Conservation (phyloP, 2,329 filamentous ascomycete genomes). For the Arthrobotrys sinensis region DNA sequence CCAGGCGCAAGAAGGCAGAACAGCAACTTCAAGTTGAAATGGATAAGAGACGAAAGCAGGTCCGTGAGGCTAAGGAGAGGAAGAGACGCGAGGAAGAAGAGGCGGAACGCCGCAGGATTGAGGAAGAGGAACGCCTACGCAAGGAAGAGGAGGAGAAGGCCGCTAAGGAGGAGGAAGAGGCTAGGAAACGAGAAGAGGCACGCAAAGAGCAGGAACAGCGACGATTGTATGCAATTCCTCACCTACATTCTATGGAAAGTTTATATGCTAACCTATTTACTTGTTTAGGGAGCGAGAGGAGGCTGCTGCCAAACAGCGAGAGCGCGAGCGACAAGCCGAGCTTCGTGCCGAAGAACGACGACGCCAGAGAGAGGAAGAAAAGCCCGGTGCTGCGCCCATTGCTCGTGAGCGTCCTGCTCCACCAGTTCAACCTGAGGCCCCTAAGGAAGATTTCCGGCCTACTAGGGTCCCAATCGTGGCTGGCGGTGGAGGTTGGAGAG, state of each 20-base stretch:
- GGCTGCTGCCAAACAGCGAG: slow-evolving; percentile 74
- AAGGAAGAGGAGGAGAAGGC: slow-evolving; percentile 89
- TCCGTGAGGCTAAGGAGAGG: slow-evolving; percentile 83
- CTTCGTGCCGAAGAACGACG: slow-evolving; percentile 90
- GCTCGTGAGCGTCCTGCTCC: slow-evolving; percentile 48
- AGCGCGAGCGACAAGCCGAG: slow-evolving; percentile 82
- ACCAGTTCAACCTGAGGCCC: slow-evolving; percentile 37
- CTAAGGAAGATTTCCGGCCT: slow-evolving; percentile 47
- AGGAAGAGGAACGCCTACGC: slow-evolving; percentile 86
- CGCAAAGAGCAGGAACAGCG: slow-evolving; percentile 75
- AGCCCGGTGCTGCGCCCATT: not conserved
- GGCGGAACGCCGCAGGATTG: slow-evolving; percentile 80
- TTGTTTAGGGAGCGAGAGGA: slow-evolving; percentile 75
- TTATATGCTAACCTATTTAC: slow-evolving; percentile 48
- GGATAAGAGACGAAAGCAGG: slow-evolving; percentile 86
- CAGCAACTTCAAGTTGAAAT: slow-evolving; percentile 94
- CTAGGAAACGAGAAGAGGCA: slow-evolving; percentile 79
- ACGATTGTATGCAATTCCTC: slow-evolving; percentile 71
- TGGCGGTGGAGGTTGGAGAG: slow-evolving; percentile 63
- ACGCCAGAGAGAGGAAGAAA: slow-evolving; percentile 60
- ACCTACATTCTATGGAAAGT: slow-evolving; percentile 3
- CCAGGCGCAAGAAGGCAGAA: slow-evolving; percentile 90
- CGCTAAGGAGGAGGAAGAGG: slow-evolving; percentile 80
- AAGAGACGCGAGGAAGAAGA: slow-evolving; percentile 90
- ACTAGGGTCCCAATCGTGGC: slow-evolving; percentile 56